Evolutionary conservation across 176 grass and related monocot species (phyloP), one percentile per base, ranked within the genome.

Genomic region (Raddia guianensis): DNA sequence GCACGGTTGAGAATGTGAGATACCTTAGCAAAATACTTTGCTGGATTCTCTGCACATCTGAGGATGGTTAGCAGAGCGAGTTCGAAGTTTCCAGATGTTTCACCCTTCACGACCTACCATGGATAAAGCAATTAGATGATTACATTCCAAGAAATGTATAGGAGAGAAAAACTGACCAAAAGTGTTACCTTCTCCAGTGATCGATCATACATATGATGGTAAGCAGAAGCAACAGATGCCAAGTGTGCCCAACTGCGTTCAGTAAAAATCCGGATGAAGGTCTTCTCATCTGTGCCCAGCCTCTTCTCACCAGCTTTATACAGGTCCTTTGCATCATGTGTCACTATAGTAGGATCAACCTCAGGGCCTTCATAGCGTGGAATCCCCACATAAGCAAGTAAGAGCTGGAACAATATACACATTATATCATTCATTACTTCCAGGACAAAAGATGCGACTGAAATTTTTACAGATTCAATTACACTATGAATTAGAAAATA

Each of bases 11-110:
- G 49, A 37, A 12, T 66, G 56, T 58, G 64, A 77, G 49, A 37
- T 95, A 99, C 93, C 93, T 99, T 99, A 3, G 97, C 93, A 90
- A 99, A 99, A 89, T 88, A 99, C 82, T 96, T 99, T 0, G 93
- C 89, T 66, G 90, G 93, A 89, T 77, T 99, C 80, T 99, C 90
- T 35, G 97, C 89, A 45, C 93, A 96, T 75, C 97, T 93, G 44
- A 99, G 84, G 61, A 99, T 99, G 37, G 88, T 88, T 32, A 99
- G 59, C 66, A 99, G 84, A 70, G 90, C 97, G 89, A 86, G 66
- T 86, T 88, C 97, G 88, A 96, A 99, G 85, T 86, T 75, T 86
- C 97, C 93, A 85, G 93, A 99, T 77, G 93, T 99, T 88, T 99
- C 97, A 69, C 74, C 79, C 80, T 99, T 99, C 63, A 99, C 89